Conservation (phyloP, 2,329 filamentous ascomycete genomes). For the Aspergillus sp. region DNA sequence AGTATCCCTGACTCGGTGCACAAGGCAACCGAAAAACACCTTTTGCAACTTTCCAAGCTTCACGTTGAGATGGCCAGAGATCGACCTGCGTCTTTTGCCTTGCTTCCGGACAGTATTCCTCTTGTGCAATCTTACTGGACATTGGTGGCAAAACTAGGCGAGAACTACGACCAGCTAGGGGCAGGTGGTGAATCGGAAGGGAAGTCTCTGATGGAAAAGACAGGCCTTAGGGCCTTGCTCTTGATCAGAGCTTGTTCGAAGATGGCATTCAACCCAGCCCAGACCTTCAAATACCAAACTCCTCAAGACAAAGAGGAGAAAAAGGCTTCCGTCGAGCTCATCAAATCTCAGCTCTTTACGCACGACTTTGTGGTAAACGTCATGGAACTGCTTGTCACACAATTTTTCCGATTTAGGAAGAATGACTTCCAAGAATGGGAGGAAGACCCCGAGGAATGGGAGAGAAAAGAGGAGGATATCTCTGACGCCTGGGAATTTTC, state of each 20-base stretch:
- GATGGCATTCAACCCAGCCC: conserved; percentile 77
- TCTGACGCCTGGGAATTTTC: conserved; percentile 89
- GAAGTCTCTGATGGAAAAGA: conserved; percentile 67
- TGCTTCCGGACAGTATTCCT: conserved; percentile 75
- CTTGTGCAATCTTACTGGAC: conserved; percentile 84
- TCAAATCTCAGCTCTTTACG: conserved; percentile 74
- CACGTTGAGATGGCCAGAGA: conserved; percentile 80
- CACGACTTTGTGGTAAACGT: conserved; percentile 75
- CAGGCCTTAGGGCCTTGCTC: conserved; percentile 79
- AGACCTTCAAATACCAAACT: conserved; percentile 81
- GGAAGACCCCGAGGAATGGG: conserved; percentile 93
- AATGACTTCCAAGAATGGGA: conserved; percentile 90
- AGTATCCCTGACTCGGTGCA: conserved; percentile 55
- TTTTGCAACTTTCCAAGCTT: conserved; percentile 87
- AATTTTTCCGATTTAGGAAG: conserved; percentile 83
- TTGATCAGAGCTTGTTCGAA: conserved; percentile 79
- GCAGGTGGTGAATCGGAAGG: conserved; percentile 49
- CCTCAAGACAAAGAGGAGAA: conserved; percentile 75
- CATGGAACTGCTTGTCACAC: conserved; percentile 79
- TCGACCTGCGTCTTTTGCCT: conserved; percentile 79
- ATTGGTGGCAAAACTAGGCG: conserved; percentile 72
- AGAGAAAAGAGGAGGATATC: conserved; percentile 80
- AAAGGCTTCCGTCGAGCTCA: conserved; percentile 63
- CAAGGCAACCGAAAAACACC: conserved; percentile 74
- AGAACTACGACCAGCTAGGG: conserved; percentile 56